Percentiles rank a stretch among this genome's conserved stretches.
These are phyloP conservation scores for Coniosporium tulheliwenetii DNA, from an alignment of 2,329 filamentous ascomycete species.

Conservation along the genomic window DNA sequence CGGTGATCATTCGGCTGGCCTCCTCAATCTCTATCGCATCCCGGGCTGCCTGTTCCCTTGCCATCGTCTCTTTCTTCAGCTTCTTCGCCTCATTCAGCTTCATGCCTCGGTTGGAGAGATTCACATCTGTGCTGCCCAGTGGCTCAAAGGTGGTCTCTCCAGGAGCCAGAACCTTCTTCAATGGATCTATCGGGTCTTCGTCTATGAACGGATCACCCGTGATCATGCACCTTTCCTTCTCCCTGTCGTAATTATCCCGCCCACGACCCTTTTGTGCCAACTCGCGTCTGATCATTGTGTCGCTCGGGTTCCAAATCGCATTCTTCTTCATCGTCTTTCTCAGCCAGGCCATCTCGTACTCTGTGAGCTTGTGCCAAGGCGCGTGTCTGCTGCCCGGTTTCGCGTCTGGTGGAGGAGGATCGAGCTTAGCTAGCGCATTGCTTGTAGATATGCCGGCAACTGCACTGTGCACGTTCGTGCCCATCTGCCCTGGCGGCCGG, in stretches of 20 bases:
- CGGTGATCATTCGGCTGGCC: slow-evolving; percentile 11
- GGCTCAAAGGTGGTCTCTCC: slow-evolving; percentile 43
- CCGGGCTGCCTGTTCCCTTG: slow-evolving; percentile 27
- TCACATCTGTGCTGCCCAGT: slow-evolving; percentile 44
- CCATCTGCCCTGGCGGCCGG: slow-evolving; percentile 27
- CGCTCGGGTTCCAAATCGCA: slow-evolving; percentile 67
- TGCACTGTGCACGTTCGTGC: slow-evolving; percentile 37
- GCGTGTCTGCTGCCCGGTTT: slow-evolving; percentile 42
- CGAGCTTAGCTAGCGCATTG: slow-evolving; percentile 42
- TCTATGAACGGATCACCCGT: slow-evolving; percentile 50
- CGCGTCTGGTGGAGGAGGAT: slow-evolving; percentile 44
- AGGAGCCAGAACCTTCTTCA: slow-evolving; percentile 32
- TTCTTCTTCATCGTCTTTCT: slow-evolving; percentile 88
- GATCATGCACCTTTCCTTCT: slow-evolving; percentile 49
- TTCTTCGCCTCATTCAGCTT: slow-evolving; percentile 67
- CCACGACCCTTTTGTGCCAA: slow-evolving; percentile 41
- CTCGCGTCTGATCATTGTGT: slow-evolving; percentile 73
- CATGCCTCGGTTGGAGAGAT: slow-evolving; percentile 57
- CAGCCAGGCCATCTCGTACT: slow-evolving; percentile 54
- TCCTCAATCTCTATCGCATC: slow-evolving; percentile 20
- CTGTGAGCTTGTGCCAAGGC: slow-evolving; percentile 49
- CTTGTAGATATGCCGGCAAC: slow-evolving; percentile 44
- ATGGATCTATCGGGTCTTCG: slow-evolving; percentile 25
- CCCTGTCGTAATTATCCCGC: slow-evolving; percentile 43
- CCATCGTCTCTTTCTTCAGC: slow-evolving; percentile 47